These are phyloP conservation scores for Phytopythium chamaehyphon DNA, from an alignment of 352 stramenopile genomes.

Conservation along the genomic window DNA sequence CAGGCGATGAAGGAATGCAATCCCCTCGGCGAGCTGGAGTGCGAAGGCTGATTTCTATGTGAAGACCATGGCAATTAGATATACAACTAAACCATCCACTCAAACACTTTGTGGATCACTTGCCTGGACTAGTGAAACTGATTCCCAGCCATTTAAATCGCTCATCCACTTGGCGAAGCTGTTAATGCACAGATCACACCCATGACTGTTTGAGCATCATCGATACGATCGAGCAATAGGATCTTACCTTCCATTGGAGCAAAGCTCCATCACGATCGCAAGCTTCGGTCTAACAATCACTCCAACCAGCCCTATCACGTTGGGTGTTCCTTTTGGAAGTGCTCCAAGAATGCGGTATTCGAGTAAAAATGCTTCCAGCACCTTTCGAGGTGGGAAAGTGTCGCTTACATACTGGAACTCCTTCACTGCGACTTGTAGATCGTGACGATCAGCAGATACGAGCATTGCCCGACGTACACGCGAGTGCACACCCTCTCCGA, in stretches of 20 bases:
- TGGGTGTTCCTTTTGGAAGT: conserved; percentile 8
- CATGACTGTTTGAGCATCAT: background rate
- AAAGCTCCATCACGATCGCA: conserved; percentile 32
- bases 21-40: conserved; percentile 23
- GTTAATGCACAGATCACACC: background rate
- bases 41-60: conserved; percentile 25
- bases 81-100: background rate
- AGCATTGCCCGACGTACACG: conserved; percentile 20
- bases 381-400: conserved; percentile 19
- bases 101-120: background rate
- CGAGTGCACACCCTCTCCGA: conserved; percentile 33
- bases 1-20: conserved; percentile 29
- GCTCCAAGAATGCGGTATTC: conserved; percentile 25
- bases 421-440: conserved; percentile 24
- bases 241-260: conserved; percentile 21
- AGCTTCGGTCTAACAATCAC: conserved; percentile 21
- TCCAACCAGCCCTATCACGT: conserved; percentile 22
- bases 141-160: conserved; percentile 16
- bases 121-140: conserved; percentile 26
- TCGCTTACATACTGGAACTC: conserved; percentile 30
- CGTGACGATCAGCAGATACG: background rate
- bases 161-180: conserved; percentile 33
- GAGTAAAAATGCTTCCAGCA: conserved; percentile 28
- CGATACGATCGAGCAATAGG: background rate
- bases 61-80: background rate